Base-by-base conservation (phyloP, 1,139 yeast genomes). In the Pichia sp. region DNA sequence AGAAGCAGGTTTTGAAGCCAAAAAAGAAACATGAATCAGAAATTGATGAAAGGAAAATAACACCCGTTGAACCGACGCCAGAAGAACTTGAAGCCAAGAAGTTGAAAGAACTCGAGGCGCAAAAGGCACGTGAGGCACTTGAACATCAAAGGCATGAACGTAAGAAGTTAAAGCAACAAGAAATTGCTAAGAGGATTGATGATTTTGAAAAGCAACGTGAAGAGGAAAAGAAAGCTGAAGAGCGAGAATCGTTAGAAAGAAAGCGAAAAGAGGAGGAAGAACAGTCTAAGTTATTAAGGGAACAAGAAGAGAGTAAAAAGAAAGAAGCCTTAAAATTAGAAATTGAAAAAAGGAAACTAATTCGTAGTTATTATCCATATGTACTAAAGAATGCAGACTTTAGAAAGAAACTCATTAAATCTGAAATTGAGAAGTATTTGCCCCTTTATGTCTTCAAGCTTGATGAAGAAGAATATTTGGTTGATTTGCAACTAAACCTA, bases 401-500 rank as follows among this genome's bases (percentile, higher is more conserved):
- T 53, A 65, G 67, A 36, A 47, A 44, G 1, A 31, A 34, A 11
- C 2, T 30, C 11, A 58, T 60, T 4, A 50, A 58, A 43, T 55
- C 60, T 20, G 64, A 68, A 34, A 54, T 69, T 28, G 42, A 62
- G 27, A 64, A 62, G 30, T 81, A 63, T 61, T 65, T 73, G 22
- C 92, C 87, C 4, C 60, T 79, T 36, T 82, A 77, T 56, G 43
- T 41, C 9, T 64, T 70, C 38, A 63, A 62, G 2, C 52, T 69
- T 35, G 65, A 65, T 39, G 64, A 65, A 42, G 71, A 60, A 32
- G 65, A 63, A 26, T 80, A 70, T 56, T 77, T 81, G 11, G 62
- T 78, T 26, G 95, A 87, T 60, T 60, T 85, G 32, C 96, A 87
- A 58, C 61, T 82, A 4, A 68, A 80, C 3, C 65, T 85, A 36